Evolutionary conservation across 768 basidiomycete species (phyloP).

Genomic region (Porpolomopsis calyptriformis): DNA sequence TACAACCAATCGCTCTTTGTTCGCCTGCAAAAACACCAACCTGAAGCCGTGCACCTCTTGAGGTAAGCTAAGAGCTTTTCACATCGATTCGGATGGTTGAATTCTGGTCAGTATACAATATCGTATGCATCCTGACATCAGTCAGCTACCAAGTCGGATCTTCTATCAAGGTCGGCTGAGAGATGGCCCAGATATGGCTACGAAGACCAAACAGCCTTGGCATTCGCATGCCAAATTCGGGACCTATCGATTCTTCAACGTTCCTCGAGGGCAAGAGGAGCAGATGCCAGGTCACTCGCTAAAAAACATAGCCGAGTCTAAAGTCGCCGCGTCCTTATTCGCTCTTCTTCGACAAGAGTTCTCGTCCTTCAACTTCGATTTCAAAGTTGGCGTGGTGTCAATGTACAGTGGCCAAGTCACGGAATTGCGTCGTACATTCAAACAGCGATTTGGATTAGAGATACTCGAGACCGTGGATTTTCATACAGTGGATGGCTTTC

Average conservation of each 20-base stretch:
- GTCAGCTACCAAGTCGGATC: constrained; percentile 71
- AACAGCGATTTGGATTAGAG: constrained; percentile 56
- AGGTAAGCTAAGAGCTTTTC: constrained; percentile 40
- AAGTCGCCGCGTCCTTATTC: constrained; percentile 70
- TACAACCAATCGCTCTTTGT: constrained; percentile 95
- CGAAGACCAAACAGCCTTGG: constrained; percentile 79
- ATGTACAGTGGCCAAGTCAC: constrained; percentile 90
- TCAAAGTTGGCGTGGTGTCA: constrained; percentile 57
- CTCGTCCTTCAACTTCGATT: constrained; percentile 31
- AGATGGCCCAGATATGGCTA: constrained; percentile 84
- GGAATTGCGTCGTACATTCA: constrained; percentile 64
- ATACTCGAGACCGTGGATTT: constrained; percentile 74
- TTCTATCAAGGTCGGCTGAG: constrained; percentile 76
- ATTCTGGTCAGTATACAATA: constrained; percentile 78
- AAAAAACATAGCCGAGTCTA: constrained; percentile 64
- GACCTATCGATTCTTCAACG: constrained; percentile 83
- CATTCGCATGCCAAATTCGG: constrained; percentile 70
- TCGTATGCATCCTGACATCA: constrained; percentile 98
- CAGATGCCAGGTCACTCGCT: constrained; percentile 53
- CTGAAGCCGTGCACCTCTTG: constrained; percentile 81
- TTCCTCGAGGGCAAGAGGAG: constrained; percentile 60
- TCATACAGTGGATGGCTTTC: constrained; percentile 97
- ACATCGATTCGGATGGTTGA: background rate
- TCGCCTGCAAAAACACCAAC: constrained; percentile 67
- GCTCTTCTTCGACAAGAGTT: constrained; percentile 58